Base-by-base conservation (phyloP, 2,329 filamentous ascomycete species). In the Colletotrichum sp. region DNA sequence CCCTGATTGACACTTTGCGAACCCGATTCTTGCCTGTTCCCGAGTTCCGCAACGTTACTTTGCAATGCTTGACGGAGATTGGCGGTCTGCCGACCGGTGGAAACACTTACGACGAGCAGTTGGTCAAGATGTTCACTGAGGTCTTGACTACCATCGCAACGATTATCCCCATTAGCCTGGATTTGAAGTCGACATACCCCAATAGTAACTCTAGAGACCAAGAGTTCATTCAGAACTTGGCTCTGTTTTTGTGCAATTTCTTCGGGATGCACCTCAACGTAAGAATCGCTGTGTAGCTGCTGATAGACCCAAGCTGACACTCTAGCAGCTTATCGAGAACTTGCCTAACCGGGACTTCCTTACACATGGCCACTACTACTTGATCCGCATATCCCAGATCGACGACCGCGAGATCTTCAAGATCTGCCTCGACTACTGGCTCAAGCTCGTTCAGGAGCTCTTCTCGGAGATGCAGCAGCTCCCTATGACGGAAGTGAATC, bases 401-500 rank as follows among this genome's bases (percentile, higher is more conserved):
- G 97, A 99, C 80, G 98, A 99, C 82, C 94, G 97, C 71, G 97
- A 99, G 85, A 98, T 99, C 78, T 99, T 99, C 92, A 99, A 99
- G 90, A 99, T 99, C 82, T 98, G 95, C 83, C 89, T 99, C 77
- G 98, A 99, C 84, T 99, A 99, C 88, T 99, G 97, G 97, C 97
- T 98, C 48, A 99, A 98, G 86, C 91, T 99, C 67, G 98, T 99
- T 8, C 96, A 98, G 82, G 97, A 99, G 85, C 91, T 99, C 26
- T 99, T 99, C 84, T 97, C 99, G 84, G 97, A 99, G 88, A 98
- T 99, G 96, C 97, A 99, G 85, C 92, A 96, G 78, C 92, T 99
- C 5, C 98, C 97, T 9, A 95, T 99, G 79, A 96, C 95, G 68
- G 97, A 99, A 80, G 89, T 97, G 81, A 98, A 98, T 83, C 96